Evolutionary conservation across 257 asterid species (phyloP).

Genomic region (Penstemon barbatus): DNA sequence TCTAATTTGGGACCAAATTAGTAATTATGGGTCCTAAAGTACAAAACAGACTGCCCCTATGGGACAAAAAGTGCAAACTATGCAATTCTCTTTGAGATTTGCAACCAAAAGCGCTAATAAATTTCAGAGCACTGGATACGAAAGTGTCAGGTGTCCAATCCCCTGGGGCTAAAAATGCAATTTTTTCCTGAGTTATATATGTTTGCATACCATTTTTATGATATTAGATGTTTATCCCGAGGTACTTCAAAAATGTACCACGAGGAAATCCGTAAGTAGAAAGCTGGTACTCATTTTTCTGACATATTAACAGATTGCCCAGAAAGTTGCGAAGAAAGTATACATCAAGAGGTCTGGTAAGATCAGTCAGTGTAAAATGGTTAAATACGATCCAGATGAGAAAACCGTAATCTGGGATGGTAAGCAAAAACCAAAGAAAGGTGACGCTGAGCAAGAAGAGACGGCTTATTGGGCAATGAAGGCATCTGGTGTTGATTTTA

Average conservation of each 20-base stretch:
- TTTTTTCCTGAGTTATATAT: not conserved
- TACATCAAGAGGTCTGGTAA: constrained; percentile 64
- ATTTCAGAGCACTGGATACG: no score
- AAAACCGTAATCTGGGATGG: constrained; percentile 81
- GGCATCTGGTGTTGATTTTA: constrained; percentile 79
- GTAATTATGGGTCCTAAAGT: no score
- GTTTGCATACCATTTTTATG: not conserved
- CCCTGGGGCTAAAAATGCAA: no score
- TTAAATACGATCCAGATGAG: constrained; percentile 74
- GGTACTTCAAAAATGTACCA: not conserved
- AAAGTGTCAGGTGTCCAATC: no score
- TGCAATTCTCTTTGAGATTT: no score
- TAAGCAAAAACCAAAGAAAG: constrained; percentile 40
- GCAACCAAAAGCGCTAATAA: no score
- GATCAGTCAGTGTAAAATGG: constrained; percentile 74
- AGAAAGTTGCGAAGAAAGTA: constrained; percentile 76
- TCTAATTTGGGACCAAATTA: no score
- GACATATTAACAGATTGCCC: constrained; percentile 60
- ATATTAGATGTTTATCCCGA: not conserved
- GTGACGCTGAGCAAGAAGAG: constrained; percentile 33
- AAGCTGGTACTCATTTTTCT: not conserved
- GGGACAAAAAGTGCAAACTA: no score
- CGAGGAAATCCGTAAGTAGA: not conserved
- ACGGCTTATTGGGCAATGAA: constrained; percentile 76
- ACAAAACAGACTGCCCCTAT: no score